Conservation (phyloP, 2,329 filamentous ascomycete species). For the Diplocarpon rosae region DNA sequence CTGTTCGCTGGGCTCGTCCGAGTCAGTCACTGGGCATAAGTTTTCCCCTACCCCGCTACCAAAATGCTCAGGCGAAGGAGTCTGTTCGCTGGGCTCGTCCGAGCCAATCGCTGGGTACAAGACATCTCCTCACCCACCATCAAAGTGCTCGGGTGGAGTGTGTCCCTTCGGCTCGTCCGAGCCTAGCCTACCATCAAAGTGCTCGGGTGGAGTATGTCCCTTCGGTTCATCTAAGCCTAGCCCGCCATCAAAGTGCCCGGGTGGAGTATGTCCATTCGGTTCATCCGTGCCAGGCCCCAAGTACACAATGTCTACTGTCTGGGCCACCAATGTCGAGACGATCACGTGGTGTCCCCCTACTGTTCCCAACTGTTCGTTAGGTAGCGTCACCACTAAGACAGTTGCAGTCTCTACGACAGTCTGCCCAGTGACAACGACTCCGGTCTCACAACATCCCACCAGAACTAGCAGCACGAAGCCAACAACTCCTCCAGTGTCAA, state of each 20-base stretch:
- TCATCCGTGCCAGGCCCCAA: not conserved
- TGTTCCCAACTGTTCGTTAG: slow-evolving; percentile 40
- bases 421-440: slow-evolving; percentile 26
- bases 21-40: too few relatives aligned
- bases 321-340: slow-evolving; percentile 38
- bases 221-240: not conserved
- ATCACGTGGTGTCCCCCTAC: slow-evolving; percentile 38
- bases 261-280: not conserved
- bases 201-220: not conserved
- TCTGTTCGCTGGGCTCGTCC: too few relatives aligned
- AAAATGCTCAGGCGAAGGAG: too few relatives aligned
- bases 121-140: too few relatives aligned
- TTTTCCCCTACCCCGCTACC: too few relatives aligned
- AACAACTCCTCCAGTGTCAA: not conserved
- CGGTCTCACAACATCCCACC: slow-evolving; percentile 10
- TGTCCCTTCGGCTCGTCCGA: too few relatives aligned
- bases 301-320: slow-evolving; percentile 31
- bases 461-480: slow-evolving; percentile 13
- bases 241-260: slow-evolving; percentile 21
- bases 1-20: too few relatives aligned
- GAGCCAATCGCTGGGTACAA: too few relatives aligned
- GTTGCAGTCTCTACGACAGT: slow-evolving; percentile 30
- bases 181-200: too few relatives aligned
- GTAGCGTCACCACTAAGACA: slow-evolving; percentile 27
- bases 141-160: too few relatives aligned